Conservation (phyloP, 129 eudicot genomes). For the Saposhnikovia divaricata region DNA sequence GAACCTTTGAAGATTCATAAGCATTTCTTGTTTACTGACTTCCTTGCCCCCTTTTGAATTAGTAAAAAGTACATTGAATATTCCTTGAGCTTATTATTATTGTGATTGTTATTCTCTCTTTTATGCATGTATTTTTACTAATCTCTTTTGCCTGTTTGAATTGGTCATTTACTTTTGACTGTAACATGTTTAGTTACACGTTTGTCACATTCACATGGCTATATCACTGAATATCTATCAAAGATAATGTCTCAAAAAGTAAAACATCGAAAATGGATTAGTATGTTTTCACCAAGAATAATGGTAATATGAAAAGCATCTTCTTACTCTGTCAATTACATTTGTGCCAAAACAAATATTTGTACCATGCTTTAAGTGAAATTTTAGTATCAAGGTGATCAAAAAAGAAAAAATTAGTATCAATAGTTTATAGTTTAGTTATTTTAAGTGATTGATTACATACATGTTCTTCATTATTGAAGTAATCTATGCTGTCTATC, state of each 20-base stretch:
- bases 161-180: background rate
- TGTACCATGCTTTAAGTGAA: too few relatives aligned
- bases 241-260: background rate
- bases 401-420: too few relatives aligned
- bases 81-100: background rate
- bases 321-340: background rate
- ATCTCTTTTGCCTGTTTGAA: background rate
- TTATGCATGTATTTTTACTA: background rate
- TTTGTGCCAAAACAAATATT: too few relatives aligned
- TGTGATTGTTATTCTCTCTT: background rate
- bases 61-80: too few relatives aligned
- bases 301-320: too few relatives aligned
- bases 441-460: too few relatives aligned
- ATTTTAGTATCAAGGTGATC: too few relatives aligned
- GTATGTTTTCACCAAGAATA: background rate
- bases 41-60: too few relatives aligned
- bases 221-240: background rate
- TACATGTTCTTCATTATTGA: too few relatives aligned
- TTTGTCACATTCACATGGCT: background rate
- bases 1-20: background rate
- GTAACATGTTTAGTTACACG: too few relatives aligned
- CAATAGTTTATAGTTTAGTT: too few relatives aligned
- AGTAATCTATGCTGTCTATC: too few relatives aligned
- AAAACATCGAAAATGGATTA: background rate
- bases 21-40: background rate